Conservation (phyloP, 192 early-diverging fungal species). For the Paraglomus brasilianum region DNA sequence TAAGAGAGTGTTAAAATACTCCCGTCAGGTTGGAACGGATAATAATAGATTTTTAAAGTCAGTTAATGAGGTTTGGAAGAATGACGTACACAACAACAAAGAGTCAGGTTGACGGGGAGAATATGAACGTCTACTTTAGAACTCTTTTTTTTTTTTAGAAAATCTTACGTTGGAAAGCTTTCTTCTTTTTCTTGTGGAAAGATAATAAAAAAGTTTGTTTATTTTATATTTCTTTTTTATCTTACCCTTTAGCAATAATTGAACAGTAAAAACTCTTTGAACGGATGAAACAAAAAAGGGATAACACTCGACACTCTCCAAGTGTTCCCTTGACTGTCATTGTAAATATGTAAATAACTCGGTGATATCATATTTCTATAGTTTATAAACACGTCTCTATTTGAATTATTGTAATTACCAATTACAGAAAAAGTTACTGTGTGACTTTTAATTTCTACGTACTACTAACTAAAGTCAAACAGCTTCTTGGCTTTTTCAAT, state of each 20-base stretch:
- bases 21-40: background rate
- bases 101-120: too few species aligned
- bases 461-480: constrained; percentile 1
- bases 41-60: background rate
- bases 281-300: too few species aligned
- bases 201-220: too few species aligned
- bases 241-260: too few species aligned
- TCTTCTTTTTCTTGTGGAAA: too few species aligned
- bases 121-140: too few species aligned
- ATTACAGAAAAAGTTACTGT: background rate
- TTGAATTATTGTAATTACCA: background rate
- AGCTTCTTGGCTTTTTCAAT: background rate
- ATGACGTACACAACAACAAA: background rate
- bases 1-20: background rate
- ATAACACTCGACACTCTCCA: too few species aligned
- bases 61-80: background rate
- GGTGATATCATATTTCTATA: background rate
- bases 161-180: too few species aligned
- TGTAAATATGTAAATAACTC: background rate
- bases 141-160: too few species aligned
- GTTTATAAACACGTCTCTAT: background rate
- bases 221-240: too few species aligned
- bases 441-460: background rate
- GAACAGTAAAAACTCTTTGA: too few species aligned
- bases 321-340: background rate